These are phyloP conservation scores for Stylosanthes scabra DNA, from an alignment of 331 rosid species.

Conservation along the genomic window DNA sequence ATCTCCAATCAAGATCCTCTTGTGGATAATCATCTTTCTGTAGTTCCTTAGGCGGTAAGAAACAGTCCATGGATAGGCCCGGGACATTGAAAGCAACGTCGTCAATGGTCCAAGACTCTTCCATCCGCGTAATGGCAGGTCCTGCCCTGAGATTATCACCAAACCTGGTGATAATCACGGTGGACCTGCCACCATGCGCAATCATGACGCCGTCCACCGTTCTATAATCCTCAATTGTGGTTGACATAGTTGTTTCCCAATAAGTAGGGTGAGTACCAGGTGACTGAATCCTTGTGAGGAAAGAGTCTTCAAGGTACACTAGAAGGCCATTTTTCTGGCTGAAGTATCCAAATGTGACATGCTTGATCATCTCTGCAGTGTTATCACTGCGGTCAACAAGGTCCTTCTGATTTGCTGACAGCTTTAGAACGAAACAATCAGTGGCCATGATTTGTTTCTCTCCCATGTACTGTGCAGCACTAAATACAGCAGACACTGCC, in stretches of 20 bases:
- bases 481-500: slow-evolving; percentile 72
- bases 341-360: slow-evolving; percentile 74
- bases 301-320: slow-evolving; percentile 76
- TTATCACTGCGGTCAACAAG: slow-evolving; percentile 73
- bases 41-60: slow-evolving; percentile 77
- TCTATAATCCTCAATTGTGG: slow-evolving; percentile 71
- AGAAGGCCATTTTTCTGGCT: slow-evolving; percentile 79
- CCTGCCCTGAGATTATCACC: slow-evolving; percentile 71
- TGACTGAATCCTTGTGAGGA: slow-evolving; percentile 82
- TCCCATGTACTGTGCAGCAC: slow-evolving; percentile 73
- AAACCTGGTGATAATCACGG: slow-evolving; percentile 63
- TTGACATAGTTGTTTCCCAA: slow-evolving; percentile 88
- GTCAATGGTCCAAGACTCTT: slow-evolving; percentile 82
- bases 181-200: slow-evolving; percentile 69
- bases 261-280: slow-evolving; percentile 80
- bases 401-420: slow-evolving; percentile 74
- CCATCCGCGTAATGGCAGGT: slow-evolving; percentile 67
- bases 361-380: slow-evolving; percentile 95
- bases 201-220: slow-evolving; percentile 76
- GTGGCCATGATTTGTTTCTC: slow-evolving; percentile 66
- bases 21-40: slow-evolving; percentile 43
- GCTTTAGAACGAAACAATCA: slow-evolving; percentile 74
- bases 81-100: slow-evolving; percentile 83
- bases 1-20: slow-evolving; percentile 57
- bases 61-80: slow-evolving; percentile 81